Evolutionary conservation across 441 rosid species (phyloP).

Genomic region (Hypseocharis bilobata): DNA sequence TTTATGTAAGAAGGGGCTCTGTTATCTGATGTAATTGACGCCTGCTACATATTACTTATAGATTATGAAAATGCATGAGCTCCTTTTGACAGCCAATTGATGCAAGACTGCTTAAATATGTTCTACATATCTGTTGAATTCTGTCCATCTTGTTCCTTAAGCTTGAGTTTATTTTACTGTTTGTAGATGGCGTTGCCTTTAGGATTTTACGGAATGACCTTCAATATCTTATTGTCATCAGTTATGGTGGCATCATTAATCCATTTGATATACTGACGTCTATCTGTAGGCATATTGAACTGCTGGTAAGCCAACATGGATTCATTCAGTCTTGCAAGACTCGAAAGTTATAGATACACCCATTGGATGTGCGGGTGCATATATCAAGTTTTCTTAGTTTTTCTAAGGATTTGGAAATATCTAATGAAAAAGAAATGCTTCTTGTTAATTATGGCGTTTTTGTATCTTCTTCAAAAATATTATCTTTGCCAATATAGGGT

Average conservation of each 20-base stretch:
- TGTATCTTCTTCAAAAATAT: neutral
- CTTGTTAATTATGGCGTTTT: neutral
- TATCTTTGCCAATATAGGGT: neutral
- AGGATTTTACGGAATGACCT: constrained; percentile 1
- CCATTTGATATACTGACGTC: neutral
- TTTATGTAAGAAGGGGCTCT: neutral
- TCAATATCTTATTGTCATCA: neutral
- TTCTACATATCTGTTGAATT: neutral
- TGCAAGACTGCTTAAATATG: neutral
- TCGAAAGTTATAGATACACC: neutral
- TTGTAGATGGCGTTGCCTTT: neutral
- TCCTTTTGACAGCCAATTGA: neutral
- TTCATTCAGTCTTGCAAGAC: neutral
- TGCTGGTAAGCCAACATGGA: neutral
- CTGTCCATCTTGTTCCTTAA: neutral
- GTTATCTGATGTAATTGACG: neutral
- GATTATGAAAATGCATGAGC: neutral
- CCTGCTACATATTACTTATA: neutral
- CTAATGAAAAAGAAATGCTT: neutral
- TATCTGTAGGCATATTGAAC: constrained; percentile 6
- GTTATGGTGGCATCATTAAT: no score
- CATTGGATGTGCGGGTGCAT: neutral
- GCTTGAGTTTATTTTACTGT: neutral
- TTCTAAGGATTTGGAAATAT: neutral
- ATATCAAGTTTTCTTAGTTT: neutral